Base-by-base conservation (phyloP, 2,329 filamentous ascomycete species). In the Microdochium nivale region DNA sequence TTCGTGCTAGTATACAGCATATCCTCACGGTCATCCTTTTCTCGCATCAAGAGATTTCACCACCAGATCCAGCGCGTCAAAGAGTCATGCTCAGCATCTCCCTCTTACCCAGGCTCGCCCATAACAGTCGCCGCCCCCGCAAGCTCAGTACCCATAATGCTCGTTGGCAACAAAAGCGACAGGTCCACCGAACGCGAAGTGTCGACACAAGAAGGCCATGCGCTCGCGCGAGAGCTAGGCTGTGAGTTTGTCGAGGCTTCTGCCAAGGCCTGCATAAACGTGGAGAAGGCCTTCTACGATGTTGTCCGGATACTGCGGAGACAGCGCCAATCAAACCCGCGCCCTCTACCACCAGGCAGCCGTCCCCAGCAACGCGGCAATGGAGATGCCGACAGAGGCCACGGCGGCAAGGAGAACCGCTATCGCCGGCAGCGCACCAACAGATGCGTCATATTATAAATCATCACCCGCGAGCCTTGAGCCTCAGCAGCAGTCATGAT, bases 1-100 rank as follows among this genome's bases (percentile, higher is more conserved):
- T 97, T 97, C 67, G 89, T 99, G 27, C 79, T 99, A 55, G 94
- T 99, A 58, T 97, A 99, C 77, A 96, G 90, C 75, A 97, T 99
- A 71, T 96, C 94, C 14, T 97, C 92, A 50, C 87, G 94, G 63
- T 91, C 91, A 32, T 97, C 92, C 21, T 97, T 97, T 67, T 85
- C 87, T 53, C 87, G 92, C 67, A 96, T 99, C 76, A 89, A 91
- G 70, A 86, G 88, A 64, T 97, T 97, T 68, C 90, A 97, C 72
- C 87, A 92, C 67, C 94, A 97, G 72, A 97, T 97, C 62, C 91
- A 96, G 70, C 80, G 95, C 64, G 94, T 97, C 63, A 97, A 97
- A 73, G 94, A 97, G 67, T 95, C 90, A 1, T 83, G 84, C 60
- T 80, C 84, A 48, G 83, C 84, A 46, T 90, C 87, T 24, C 86